Evolutionary conservation across 768 basidiomycete species (phyloP), one percentile per base, ranked within the genome.

Genomic region (Agaricus subrufescens): DNA sequence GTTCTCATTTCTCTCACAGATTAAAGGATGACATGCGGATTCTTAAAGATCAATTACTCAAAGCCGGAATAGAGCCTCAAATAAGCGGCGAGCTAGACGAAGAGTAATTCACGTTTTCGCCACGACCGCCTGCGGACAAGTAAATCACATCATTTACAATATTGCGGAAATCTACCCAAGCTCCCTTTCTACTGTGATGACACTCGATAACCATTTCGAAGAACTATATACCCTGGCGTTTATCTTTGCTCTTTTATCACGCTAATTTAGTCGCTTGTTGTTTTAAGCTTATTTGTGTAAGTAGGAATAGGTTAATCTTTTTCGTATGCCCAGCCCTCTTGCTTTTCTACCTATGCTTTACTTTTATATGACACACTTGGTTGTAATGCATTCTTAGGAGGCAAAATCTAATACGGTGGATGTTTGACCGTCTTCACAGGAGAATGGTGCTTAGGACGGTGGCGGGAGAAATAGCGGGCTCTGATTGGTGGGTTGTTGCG

Each of bases 1-100:
- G 37, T 23, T 58, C 58, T 48, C 42, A 56, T 56, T 65, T 61
- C 65, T 59, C 42, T 60, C 64, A 69, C 72, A 90, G 88, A 75
- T 74, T 89, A 68, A 84, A 85, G 61, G 85, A 82, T 68, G 87
- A 90, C 60, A 60, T 87, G 59, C 83, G 80, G 49, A 64, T 67
- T 43, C 71, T 81, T 49, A 73, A 61, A 30, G 74, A 79, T 49
- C 74, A 77, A 64, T 61, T 76, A 59, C 74, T 75, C 12, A 59
- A 61, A 54, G 45, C 45, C 37, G 50, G 51, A 19, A 44, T 50
- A 31, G 48, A 54, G n/a, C 53, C 53, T 54, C 45, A 50, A 48
- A 38, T 58, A 27, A 55, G 34, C 25, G 30, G 40, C 40, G 48
- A 51, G 37, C 40, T 38, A 26, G 46, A 54, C 27, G 52, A 53